A percentile compares a stretch with the other conserved stretches of the same genome.
These are phyloP conservation scores for Plasmodium fragile DNA, from an alignment of 169 alveolate species.

Conservation along the genomic window DNA sequence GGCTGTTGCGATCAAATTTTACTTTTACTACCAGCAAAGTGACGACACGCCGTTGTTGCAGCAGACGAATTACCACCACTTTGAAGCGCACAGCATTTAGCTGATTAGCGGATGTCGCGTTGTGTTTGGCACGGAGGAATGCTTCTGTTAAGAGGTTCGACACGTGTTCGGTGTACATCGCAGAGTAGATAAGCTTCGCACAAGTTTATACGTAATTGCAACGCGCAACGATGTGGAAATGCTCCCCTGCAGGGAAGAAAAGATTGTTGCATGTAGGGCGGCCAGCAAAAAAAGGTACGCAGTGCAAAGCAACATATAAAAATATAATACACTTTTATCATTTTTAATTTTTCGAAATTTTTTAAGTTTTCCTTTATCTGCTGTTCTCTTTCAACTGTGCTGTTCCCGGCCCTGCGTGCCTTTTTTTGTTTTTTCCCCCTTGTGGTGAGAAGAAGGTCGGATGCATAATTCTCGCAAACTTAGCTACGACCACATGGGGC, in stretches of 20 bases:
- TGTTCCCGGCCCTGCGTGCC: neutral
- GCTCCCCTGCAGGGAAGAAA: neutral
- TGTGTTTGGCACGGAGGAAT: neutral
- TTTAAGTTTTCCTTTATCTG: neutral
- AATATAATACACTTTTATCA: neutral
- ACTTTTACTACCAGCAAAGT: slow-evolving; percentile 19
- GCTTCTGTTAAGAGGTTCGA: neutral
- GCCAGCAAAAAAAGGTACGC: neutral
- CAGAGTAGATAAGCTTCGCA: neutral
- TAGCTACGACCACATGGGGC: neutral
- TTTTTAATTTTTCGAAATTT: slow-evolving; percentile 14
- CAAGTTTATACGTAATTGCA: neutral
- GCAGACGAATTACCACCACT: slow-evolving; percentile 45
- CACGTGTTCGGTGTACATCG: neutral
- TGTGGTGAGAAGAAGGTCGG: slow-evolving; percentile 9
- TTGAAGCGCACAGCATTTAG: slow-evolving; percentile 48
- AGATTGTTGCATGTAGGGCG: neutral
- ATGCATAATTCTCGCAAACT: neutral
- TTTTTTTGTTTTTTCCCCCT: neutral
- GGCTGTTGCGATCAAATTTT: slow-evolving; percentile 20
- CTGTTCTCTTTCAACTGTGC: neutral
- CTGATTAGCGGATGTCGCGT: neutral
- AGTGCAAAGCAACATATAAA: neutral
- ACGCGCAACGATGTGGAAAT: neutral
- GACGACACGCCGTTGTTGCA: slow-evolving; percentile 22